These are phyloP conservation scores for Amanita jacksonii DNA, from an alignment of 768 basidiomycete genomes.

Conservation along the genomic window DNA sequence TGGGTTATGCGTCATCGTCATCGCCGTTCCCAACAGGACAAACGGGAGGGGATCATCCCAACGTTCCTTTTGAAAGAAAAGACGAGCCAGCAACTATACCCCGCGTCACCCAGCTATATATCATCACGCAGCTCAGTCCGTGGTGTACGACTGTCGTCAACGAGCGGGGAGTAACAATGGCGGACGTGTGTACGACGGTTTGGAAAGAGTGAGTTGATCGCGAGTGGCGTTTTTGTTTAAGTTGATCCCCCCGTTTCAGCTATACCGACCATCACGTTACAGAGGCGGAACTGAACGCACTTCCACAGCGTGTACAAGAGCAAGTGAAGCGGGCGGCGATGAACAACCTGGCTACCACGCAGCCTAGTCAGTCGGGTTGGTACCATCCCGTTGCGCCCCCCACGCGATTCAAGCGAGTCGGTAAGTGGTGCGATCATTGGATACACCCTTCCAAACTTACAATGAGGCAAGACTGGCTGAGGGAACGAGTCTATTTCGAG, in stretches of 20 bases:
- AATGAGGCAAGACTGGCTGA: slow-evolving; percentile 57
- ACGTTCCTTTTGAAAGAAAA: slow-evolving; percentile 41
- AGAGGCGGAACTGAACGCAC: slow-evolving; percentile 50
- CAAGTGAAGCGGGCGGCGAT: slow-evolving; percentile 56
- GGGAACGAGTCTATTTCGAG: slow-evolving; percentile 66
- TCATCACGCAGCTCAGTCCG: slow-evolving; percentile 53
- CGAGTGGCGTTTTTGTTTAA: background rate
- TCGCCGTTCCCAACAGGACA: slow-evolving; percentile 32
- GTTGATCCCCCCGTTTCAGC: slow-evolving; percentile 24
- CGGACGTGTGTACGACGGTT: slow-evolving; percentile 62
- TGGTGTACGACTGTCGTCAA: slow-evolving; percentile 76
- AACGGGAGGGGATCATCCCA: slow-evolving; percentile 49
- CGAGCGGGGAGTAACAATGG: slow-evolving; percentile 63
- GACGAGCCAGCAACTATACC: slow-evolving; percentile 66
- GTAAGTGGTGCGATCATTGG: slow-evolving; percentile 37
- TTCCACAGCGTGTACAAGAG: slow-evolving; percentile 61
- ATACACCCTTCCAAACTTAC: background rate
- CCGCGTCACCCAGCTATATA: slow-evolving; percentile 46
- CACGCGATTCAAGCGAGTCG: slow-evolving; percentile 50
- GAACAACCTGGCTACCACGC: slow-evolving; percentile 19
- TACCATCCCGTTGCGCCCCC: slow-evolving; percentile 39
- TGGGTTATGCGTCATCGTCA: background rate
- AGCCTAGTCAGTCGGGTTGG: slow-evolving; percentile 16
- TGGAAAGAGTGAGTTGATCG: slow-evolving; percentile 61
- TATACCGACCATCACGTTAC: slow-evolving; percentile 63